Evolutionary conservation across 2,329 filamentous ascomycete genomes (phyloP).

Genomic region (Colletotrichum sp.): DNA sequence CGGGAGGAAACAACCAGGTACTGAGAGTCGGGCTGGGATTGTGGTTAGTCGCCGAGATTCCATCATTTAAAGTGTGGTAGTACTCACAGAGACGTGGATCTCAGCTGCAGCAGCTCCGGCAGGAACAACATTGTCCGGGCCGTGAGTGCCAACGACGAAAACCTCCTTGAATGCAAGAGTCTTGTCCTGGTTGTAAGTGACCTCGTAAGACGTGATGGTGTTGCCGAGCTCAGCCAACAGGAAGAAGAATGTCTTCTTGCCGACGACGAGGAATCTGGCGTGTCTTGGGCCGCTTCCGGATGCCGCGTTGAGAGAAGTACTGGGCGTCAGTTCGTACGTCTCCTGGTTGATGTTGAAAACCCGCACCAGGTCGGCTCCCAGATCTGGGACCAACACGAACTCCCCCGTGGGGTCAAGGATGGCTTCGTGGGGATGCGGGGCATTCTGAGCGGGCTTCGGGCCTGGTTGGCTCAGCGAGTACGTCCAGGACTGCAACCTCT

Average conservation of each 20-base stretch:
- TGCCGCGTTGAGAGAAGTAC: constrained; percentile 11
- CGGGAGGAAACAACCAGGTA: constrained; percentile 74
- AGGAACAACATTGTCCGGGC: constrained; percentile 44
- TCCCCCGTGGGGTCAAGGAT: constrained; percentile 21
- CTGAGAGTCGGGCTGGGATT: constrained; percentile 54
- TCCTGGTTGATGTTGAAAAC: constrained; percentile 13
- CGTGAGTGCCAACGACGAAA: constrained; percentile 54
- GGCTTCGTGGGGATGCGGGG: constrained; percentile 18
- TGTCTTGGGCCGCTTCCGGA: constrained; percentile 8
- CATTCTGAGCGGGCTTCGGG: constrained; percentile 39
- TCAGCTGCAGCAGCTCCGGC: constrained; percentile 55
- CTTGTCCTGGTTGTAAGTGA: constrained; percentile 49
- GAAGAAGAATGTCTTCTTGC: constrained; percentile 58
- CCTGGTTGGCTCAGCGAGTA: constrained; percentile 44
- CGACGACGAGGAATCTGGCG: constrained; percentile 57
- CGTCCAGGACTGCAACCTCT: constrained; percentile 23
- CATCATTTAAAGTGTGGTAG: background rate
- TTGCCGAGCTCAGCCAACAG: constrained; percentile 65
- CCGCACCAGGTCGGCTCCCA: constrained; percentile 18
- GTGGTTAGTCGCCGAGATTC: background rate
- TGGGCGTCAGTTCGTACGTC: constrained; percentile 3
- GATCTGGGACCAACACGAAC: constrained; percentile 15
- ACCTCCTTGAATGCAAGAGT: constrained; percentile 51
- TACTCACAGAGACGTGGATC: constrained; percentile 60
- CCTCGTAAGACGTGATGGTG: constrained; percentile 59